A percentile compares a stretch with the other conserved stretches of the same genome.
phyloP scores from a whole-genome alignment of 495 filamentous ascomycete species.

The Sporormia fimetaria region DNA sequence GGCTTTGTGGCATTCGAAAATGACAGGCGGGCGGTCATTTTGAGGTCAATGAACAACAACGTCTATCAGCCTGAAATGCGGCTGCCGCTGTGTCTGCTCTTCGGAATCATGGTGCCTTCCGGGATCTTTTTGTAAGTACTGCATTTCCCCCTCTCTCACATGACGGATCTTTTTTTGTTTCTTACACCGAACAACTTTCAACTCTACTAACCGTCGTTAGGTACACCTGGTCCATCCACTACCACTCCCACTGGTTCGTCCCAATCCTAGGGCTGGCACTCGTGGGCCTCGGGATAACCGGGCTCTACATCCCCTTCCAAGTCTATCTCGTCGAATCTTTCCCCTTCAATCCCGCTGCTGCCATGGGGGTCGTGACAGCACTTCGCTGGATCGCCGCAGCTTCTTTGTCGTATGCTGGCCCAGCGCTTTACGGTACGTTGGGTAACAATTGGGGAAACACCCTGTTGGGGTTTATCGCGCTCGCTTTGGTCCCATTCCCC shows the following conservation, averaged over 20 bases:
- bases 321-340: constrained; percentile 34
- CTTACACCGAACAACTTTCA: too few species aligned
- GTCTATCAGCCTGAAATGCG: constrained; percentile 26
- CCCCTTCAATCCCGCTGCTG: constrained; percentile 26
- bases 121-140: constrained; percentile 19
- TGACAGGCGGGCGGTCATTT: constrained; percentile 18
- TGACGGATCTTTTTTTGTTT: too few species aligned
- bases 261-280: constrained; percentile 47
- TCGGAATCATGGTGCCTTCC: constrained; percentile 20
- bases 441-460: constrained; percentile 40
- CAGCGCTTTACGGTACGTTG: constrained; percentile 37
- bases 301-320: constrained; percentile 23
- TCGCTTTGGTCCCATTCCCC: constrained; percentile 34
- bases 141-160: background rate
- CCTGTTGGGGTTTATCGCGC: constrained; percentile 36
- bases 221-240: constrained; percentile 23
- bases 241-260: constrained; percentile 28
- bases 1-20: constrained; percentile 13
- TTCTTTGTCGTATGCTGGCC: constrained; percentile 40
- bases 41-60: constrained; percentile 19
- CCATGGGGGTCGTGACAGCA: constrained; percentile 38
- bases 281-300: constrained; percentile 46
- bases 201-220: background rate
- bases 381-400: constrained; percentile 42
- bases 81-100: constrained; percentile 21